A percentile compares a stretch with the other conserved stretches of the same genome.
Conservation (phyloP, 495 filamentous ascomycete species). For the Hypoxylon perforatum region DNA sequence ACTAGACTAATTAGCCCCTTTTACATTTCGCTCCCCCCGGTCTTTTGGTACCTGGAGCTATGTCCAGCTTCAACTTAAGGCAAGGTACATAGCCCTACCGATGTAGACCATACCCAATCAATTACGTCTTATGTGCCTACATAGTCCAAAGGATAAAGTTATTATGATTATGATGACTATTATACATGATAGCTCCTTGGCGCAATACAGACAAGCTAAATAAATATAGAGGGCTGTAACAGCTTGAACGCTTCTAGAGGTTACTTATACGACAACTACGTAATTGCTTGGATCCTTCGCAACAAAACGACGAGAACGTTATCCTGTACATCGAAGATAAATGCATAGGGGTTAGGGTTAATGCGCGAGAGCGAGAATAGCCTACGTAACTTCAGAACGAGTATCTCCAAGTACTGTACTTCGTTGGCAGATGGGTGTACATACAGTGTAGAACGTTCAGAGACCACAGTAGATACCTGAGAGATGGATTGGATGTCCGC, state of each 20-base stretch:
- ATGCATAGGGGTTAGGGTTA: too few species aligned
- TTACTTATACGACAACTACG: slow-evolving; percentile 8
- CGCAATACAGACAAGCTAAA: slow-evolving; percentile 1
- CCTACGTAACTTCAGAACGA: too few species aligned
- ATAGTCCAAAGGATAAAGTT: slow-evolving; percentile 8
- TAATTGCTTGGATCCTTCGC: background rate
- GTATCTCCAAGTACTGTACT: too few species aligned
- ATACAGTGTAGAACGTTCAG: background rate
- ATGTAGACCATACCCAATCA: slow-evolving; percentile 4
- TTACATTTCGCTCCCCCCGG: background rate
- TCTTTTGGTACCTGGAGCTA: slow-evolving; percentile 1
- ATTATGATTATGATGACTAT: background rate
- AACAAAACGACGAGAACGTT: background rate
- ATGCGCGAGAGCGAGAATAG: too few species aligned
- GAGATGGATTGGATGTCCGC: background rate
- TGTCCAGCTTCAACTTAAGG: background rate
- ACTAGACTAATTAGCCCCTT: slow-evolving; percentile 36
- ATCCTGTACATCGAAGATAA: too few species aligned
- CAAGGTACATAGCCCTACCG: slow-evolving; percentile 19
- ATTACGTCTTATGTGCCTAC: background rate
- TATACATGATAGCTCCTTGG: slow-evolving; percentile 1
- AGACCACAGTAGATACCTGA: background rate
- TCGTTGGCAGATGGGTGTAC: too few species aligned
- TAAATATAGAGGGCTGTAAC: background rate
- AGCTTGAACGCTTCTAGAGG: background rate